Evolutionary conservation across 2,329 filamentous ascomycete species (phyloP), one percentile per base, ranked within the genome.

Genomic region (Thermochaetoides dissita): DNA sequence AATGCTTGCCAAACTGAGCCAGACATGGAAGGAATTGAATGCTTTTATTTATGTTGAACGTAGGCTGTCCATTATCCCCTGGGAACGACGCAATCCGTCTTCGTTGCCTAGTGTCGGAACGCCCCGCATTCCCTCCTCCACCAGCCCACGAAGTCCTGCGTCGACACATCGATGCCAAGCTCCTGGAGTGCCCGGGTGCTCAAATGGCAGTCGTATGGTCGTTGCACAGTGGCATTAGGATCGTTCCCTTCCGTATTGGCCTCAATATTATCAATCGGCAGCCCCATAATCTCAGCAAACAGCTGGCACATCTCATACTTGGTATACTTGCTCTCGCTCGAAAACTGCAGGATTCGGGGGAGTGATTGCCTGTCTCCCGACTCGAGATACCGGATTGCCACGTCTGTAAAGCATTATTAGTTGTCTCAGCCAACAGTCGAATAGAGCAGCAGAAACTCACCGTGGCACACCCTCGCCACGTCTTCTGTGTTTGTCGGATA

Each of bases 401-500:
- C 66, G 51, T 93, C 84, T 78, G 44, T 8, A 33, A 30, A 3
- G 28, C 8, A 30, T 45, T 49, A 52, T 3, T 24, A 24, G 17
- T 24, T 42, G 51, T 38, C 17, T 43, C 17, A 40, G 35, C 34
- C 10, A 35, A 35, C 10, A 34, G 34, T 11, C 10, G 17, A 11
- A 35, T 7, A 34, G 10, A 35, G 10, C n/a, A 11, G 17, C 34
- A 9, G 28, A 37, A 29, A 53, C 66, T 51, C 65, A 78, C 75
- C 75, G 47, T 77, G 70, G 53, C 79, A 83, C 37, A 94, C 83
- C 34, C 88, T 71, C 11, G 72, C 86, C 11, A 94, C 80, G 55
- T 94, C 88, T 57, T 86, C 81, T 0, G 86, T 94, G 57, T 91
- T 91, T 7, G 87, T 94, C 7, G 87, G 87, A 63, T 85, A 94